These are phyloP conservation scores for Sporobolomyces phaffii DNA, from an alignment of 768 basidiomycete species.

Conservation along the genomic window DNA sequence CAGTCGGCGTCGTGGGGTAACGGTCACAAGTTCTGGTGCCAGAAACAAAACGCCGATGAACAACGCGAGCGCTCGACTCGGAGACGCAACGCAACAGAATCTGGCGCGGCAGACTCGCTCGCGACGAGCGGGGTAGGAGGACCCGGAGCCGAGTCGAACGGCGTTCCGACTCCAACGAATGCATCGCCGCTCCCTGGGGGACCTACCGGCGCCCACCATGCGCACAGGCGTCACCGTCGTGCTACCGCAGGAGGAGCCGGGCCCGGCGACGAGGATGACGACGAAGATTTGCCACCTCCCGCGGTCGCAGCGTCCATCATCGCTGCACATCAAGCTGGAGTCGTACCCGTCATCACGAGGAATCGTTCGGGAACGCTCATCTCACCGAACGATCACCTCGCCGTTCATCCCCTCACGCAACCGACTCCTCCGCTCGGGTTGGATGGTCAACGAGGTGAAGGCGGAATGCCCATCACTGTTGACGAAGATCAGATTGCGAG, in stretches of 20 bases:
- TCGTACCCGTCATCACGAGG: not conserved
- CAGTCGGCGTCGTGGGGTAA: slow-evolving; percentile 95
- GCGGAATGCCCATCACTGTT: not conserved
- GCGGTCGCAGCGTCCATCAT: not conserved
- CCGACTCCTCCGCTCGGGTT: not conserved
- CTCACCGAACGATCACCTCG: not conserved
- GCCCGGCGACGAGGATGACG: slow-evolving; percentile 2
- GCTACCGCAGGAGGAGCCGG: not conserved
- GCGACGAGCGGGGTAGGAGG: too few species aligned
- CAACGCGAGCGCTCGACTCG: not conserved
- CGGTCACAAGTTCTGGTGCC: slow-evolving; percentile 68
- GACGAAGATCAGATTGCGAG: slow-evolving; percentile 26
- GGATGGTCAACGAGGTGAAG: slow-evolving; percentile 2
- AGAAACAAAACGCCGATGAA: slow-evolving; percentile 17
- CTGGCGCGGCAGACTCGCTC: not conserved
- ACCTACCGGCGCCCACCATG: too few species aligned
- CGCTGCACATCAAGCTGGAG: not conserved
- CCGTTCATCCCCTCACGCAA: not conserved
- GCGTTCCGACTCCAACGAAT: not conserved
- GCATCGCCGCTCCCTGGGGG: not conserved
- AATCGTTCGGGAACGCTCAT: not conserved
- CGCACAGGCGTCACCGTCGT: not conserved
- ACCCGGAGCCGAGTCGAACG: not conserved
- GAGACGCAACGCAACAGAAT: not conserved
- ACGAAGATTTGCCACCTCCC: not conserved